These are phyloP conservation scores for Ceriops zippeliana DNA, from an alignment of 345 rosid genomes.

Conservation along the genomic window DNA sequence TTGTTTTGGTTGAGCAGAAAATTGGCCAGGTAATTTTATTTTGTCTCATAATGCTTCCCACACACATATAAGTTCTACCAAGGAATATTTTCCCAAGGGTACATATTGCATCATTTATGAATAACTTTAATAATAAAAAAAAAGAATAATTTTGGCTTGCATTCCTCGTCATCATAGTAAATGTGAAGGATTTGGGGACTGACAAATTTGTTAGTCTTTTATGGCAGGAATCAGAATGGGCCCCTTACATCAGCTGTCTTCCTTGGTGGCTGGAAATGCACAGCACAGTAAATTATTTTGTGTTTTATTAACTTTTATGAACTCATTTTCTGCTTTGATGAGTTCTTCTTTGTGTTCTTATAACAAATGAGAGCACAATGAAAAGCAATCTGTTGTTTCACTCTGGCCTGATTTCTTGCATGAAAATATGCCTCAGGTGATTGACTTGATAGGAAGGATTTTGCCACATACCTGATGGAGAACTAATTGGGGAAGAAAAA, in stretches of 20 bases:
- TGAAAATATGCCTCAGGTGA: no score
- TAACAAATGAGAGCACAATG: not conserved
- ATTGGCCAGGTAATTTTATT: slow-evolving; percentile 43
- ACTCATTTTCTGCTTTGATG: not conserved
- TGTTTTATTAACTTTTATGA: not conserved
- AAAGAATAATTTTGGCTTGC: not conserved
- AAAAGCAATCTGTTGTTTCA: not conserved
- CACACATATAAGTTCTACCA: not conserved
- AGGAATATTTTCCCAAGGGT: not conserved
- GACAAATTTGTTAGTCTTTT: slow-evolving; percentile 7
- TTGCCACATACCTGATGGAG: no score
- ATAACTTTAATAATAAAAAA: not conserved
- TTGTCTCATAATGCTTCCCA: slow-evolving; percentile 1
- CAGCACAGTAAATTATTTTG: slow-evolving; percentile 45
- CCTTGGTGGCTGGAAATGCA: slow-evolving; percentile 59
- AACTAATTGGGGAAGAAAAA: no score
- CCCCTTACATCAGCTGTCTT: slow-evolving; percentile 64
- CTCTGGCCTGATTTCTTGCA: no score
- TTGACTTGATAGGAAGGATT: no score
- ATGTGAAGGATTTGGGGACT: slow-evolving; percentile 2
- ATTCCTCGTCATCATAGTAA: not conserved
- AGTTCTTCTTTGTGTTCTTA: not conserved
- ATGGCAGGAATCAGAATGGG: slow-evolving; percentile 66
- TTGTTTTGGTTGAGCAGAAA: slow-evolving; percentile 47
- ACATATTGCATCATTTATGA: not conserved